Conservation (phyloP, 2,329 filamentous ascomycete species). For the Sclerotinia minor region DNA sequence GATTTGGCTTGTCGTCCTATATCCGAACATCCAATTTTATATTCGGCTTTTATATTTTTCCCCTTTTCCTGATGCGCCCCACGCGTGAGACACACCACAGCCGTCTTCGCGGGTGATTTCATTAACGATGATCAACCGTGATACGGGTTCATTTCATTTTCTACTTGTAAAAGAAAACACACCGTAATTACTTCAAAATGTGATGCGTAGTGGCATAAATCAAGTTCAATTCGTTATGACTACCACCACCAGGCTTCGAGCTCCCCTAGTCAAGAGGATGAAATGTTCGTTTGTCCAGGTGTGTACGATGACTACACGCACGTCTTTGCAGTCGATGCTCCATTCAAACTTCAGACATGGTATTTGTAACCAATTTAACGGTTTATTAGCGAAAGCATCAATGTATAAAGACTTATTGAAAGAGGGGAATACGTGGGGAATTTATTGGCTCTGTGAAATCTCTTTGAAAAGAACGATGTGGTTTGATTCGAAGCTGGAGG, state of each 20-base stretch:
- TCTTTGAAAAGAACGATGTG: conserved; percentile 8
- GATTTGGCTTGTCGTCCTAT: neutral
- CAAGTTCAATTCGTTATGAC: neutral
- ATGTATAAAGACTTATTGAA: neutral
- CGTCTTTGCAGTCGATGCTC: conserved; percentile 63
- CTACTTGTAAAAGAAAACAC: neutral
- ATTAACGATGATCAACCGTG: neutral
- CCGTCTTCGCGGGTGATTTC: conserved; percentile 5
- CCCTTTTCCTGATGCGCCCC: neutral
- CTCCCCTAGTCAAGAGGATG: conserved; percentile 23
- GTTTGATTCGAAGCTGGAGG: conserved; percentile 7
- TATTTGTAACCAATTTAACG: neutral
- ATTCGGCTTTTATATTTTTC: conserved; percentile 10
- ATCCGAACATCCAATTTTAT: neutral
- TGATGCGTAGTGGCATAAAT: neutral
- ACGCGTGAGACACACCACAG: neutral
- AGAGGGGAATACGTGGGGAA: neutral
- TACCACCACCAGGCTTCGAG: conserved; percentile 23
- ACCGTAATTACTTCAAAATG: neutral
- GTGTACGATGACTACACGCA: conserved; percentile 68
- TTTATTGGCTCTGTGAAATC: neutral
- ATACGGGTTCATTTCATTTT: neutral
- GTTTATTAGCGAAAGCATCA: neutral
- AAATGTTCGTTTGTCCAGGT: conserved; percentile 59
- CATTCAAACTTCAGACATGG: conserved; percentile 68